These are phyloP conservation scores for Zygosaccharomyces lentus DNA, from an alignment of 805 yeast genomes.

Conservation along the genomic window DNA sequence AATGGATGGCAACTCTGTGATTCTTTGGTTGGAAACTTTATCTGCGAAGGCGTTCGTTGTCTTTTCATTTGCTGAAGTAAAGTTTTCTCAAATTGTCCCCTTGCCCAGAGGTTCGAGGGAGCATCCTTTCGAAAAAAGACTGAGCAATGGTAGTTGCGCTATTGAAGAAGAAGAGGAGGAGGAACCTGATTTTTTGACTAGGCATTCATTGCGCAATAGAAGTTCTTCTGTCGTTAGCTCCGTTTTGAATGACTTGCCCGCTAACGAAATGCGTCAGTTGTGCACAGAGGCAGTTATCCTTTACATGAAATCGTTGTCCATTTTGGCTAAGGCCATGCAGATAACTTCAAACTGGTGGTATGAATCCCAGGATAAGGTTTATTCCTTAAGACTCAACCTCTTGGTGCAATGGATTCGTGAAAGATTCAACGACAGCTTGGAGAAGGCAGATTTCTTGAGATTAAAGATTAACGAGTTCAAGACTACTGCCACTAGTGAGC, in stretches of 20 bases:
- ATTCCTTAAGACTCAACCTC: constrained; percentile 49
- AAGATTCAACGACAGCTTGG: constrained; percentile 81
- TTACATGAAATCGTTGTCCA: constrained; percentile 76
- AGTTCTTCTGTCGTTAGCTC: constrained; percentile 10
- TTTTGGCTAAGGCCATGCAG: constrained; percentile 82
- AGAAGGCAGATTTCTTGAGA: constrained; percentile 77
- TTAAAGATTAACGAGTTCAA: constrained; percentile 41
- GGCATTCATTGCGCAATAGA: constrained; percentile 10
- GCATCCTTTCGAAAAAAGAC: constrained; percentile 18
- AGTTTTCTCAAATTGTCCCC: constrained; percentile 80
- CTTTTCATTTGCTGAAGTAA: constrained; percentile 83
- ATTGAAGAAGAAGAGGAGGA: constrained; percentile 36
- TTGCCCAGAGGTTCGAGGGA: constrained; percentile 38
- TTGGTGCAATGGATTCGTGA: constrained; percentile 90
- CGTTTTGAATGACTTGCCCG: constrained; percentile 43
- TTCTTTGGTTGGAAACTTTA: constrained; percentile 56
- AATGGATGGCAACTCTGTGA: constrained; percentile 29
- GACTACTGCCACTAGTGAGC: constrained; percentile 6
- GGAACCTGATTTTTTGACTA: constrained; percentile 8
- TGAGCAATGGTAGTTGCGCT: constrained; percentile 34
- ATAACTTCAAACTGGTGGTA: constrained; percentile 91
- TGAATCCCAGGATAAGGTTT: constrained; percentile 38
- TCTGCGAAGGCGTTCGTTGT: constrained; percentile 92
- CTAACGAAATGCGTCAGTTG: constrained; percentile 50
- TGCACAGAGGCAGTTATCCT: constrained; percentile 84